These are phyloP conservation scores for Mycosarcoma mackinlayi DNA, from an alignment of 1,284 basidiomycete species.

Conservation along the genomic window DNA sequence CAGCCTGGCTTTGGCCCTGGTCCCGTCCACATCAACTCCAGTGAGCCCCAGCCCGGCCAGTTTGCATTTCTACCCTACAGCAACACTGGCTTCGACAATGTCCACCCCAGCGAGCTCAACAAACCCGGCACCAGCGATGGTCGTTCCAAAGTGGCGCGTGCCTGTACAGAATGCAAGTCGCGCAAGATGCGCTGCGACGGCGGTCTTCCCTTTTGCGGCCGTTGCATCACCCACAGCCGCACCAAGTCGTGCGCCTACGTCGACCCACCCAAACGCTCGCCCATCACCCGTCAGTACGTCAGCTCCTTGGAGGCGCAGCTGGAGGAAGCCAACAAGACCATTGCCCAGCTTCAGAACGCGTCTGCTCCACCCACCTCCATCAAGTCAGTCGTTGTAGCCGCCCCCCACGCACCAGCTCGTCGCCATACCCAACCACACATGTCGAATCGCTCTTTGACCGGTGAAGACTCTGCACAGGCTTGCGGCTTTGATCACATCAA, in stretches of 20 bases:
- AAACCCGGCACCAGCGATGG: conserved; percentile 49
- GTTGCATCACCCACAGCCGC: conserved; percentile 53
- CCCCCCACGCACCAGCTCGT: conserved; percentile 11
- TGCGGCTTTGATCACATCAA: conserved; percentile 11
- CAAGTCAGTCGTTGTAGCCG: conserved; percentile 4
- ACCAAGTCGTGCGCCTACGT: conserved; percentile 55
- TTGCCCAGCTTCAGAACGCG: conserved; percentile 33
- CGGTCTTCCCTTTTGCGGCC: conserved; percentile 52
- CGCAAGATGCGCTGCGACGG: conserved; percentile 56
- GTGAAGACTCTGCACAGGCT: conserved; percentile 22
- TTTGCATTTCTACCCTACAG: conserved; percentile 47
- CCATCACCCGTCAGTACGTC: conserved; percentile 54
- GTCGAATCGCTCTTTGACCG: conserved; percentile 49
- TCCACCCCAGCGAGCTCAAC: conserved; percentile 42
- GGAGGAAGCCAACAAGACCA: conserved; percentile 39
- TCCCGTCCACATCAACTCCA: conserved; percentile 30
- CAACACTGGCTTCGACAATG: conserved; percentile 41
- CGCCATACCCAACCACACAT: conserved; percentile 30
- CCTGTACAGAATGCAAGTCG: conserved; percentile 53
- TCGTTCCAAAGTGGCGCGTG: conserved; percentile 46
- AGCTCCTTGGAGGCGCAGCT: conserved; percentile 48
- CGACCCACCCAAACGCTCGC: conserved; percentile 51
- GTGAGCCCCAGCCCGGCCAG: conserved; percentile 38
- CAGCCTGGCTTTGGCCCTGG: conserved; percentile 33
- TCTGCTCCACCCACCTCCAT: conserved; percentile 2